Percentiles rank a stretch among this genome's conserved stretches.
Evolutionary conservation across 2,329 filamentous ascomycete species (phyloP).

Genomic region (Trichoderma sp.): DNA sequence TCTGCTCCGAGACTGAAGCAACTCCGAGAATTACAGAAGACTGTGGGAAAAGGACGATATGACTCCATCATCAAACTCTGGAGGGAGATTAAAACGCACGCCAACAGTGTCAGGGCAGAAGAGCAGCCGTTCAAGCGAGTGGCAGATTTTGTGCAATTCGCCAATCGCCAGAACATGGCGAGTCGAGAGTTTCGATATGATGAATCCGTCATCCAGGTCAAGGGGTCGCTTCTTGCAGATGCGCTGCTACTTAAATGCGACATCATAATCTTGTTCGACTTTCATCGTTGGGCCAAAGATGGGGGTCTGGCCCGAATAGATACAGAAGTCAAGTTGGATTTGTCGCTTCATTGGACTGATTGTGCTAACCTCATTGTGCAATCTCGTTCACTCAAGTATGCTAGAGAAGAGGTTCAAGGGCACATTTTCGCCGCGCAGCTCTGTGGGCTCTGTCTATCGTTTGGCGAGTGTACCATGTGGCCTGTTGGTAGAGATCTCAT

Average conservation of each 20-base stretch:
- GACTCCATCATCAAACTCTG: constrained; percentile 17
- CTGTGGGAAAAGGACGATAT: constrained; percentile 18
- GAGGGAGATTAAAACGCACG: constrained; percentile 18
- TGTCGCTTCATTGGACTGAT: constrained; percentile 35
- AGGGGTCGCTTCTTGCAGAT: constrained; percentile 41
- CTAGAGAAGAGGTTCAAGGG: constrained; percentile 49
- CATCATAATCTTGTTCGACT: constrained; percentile 45
- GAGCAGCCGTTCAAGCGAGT: constrained; percentile 52
- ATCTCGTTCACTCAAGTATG: constrained; percentile 36
- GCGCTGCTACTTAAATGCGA: constrained; percentile 50
- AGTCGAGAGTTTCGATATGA: constrained; percentile 35
- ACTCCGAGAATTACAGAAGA: constrained; percentile 3
- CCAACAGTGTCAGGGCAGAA: constrained; percentile 36
- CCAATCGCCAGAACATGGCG: constrained; percentile 31
- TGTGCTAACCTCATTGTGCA: constrained; percentile 41
- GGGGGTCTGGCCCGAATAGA: not conserved
- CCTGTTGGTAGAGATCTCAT: not conserved
- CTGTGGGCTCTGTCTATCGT: constrained; percentile 36
- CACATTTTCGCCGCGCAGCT: constrained; percentile 51
- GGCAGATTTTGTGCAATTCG: constrained; percentile 43
- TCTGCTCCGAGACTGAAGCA: not conserved
- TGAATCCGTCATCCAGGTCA: constrained; percentile 37
- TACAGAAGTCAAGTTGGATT: constrained; percentile 27
- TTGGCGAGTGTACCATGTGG: constrained; percentile 7
- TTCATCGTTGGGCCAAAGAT: constrained; percentile 23